Percentiles rank a stretch among this genome's conserved stretches.
Conservation (phyloP, 2,329 filamentous ascomycete species). For the Cordyceps fumosorosea region DNA sequence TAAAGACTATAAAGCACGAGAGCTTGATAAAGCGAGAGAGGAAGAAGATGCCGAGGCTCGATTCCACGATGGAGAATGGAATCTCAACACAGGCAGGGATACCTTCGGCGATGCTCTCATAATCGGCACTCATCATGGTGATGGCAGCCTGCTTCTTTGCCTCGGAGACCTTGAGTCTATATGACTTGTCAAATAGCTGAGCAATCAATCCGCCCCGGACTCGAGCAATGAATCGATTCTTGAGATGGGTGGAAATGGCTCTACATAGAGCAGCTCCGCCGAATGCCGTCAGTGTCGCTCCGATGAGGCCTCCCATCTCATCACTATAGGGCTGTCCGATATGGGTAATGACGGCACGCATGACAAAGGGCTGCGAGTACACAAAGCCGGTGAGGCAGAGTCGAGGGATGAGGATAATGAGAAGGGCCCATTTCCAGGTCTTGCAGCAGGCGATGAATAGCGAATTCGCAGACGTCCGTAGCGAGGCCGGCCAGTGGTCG, state of each 20-base stretch:
- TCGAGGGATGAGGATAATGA: neutral
- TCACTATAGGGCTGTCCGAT: slow-evolving; percentile 16
- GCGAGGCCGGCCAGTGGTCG: neutral
- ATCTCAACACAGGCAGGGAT: neutral
- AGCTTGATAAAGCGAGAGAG: neutral
- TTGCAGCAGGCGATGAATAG: slow-evolving; percentile 17
- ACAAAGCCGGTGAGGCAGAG: neutral
- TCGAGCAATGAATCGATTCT: neutral
- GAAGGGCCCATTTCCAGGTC: slow-evolving; percentile 15
- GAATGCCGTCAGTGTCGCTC: neutral
- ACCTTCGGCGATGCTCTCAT: neutral
- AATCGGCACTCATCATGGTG: neutral
- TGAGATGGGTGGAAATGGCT: neutral
- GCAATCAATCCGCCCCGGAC: neutral
- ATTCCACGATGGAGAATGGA: neutral
- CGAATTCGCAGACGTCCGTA: neutral
- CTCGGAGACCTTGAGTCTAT: neutral
- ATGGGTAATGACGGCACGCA: slow-evolving; percentile 13
- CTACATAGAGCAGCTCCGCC: neutral
- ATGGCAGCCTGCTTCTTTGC: neutral
- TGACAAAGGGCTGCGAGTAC: neutral
- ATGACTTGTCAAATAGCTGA: neutral
- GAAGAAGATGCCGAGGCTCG: neutral
- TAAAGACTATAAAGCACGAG: neutral
- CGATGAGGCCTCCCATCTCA: neutral